Evolutionary conservation across 2,329 filamentous ascomycete species (phyloP).

Genomic region (Penicillium sp.): DNA sequence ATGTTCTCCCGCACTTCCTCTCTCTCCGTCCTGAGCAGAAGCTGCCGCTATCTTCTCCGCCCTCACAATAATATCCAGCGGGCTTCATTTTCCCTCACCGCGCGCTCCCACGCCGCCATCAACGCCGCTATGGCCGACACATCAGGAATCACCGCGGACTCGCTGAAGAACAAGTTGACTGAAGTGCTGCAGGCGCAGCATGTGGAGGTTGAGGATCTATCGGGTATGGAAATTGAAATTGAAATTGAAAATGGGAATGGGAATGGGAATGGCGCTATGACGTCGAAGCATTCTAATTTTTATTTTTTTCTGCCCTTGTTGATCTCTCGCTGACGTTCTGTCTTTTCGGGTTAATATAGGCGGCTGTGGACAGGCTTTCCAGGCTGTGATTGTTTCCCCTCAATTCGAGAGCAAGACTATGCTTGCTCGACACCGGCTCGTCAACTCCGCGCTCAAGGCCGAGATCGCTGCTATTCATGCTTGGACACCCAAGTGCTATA

Average conservation of each 20-base stretch:
- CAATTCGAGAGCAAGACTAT: constrained; percentile 69
- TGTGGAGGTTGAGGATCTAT: constrained; percentile 89
- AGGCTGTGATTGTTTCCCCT: constrained; percentile 67
- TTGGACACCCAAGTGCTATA: constrained; percentile 93
- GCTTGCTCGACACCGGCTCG: constrained; percentile 79
- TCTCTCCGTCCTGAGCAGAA: constrained; percentile 35
- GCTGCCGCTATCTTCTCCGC: constrained; percentile 39
- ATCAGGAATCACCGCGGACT: constrained; percentile 68
- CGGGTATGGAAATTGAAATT: constrained; percentile 58
- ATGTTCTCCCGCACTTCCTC: constrained; percentile 40
- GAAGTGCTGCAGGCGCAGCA: constrained; percentile 70
- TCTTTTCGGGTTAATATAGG: constrained; percentile 44
- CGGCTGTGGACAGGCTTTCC: constrained; percentile 68
- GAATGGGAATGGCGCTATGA: not conserved
- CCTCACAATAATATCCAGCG: constrained; percentile 22
- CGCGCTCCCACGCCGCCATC: constrained; percentile 33
- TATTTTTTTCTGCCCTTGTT: not conserved
- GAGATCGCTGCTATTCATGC: constrained; percentile 91
- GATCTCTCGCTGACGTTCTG: constrained; percentile 1
- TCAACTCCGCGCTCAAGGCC: constrained; percentile 76
- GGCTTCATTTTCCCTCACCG: constrained; percentile 34
- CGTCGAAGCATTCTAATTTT: constrained; percentile 1
- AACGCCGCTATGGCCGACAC: constrained; percentile 47
- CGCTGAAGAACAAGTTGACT: constrained; percentile 65
- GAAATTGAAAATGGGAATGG: not conserved